Percentiles rank a stretch among this genome's conserved stretches.
phyloP scores from a whole-genome alignment of 306 rosid genomes.

The Malus asiatica region DNA sequence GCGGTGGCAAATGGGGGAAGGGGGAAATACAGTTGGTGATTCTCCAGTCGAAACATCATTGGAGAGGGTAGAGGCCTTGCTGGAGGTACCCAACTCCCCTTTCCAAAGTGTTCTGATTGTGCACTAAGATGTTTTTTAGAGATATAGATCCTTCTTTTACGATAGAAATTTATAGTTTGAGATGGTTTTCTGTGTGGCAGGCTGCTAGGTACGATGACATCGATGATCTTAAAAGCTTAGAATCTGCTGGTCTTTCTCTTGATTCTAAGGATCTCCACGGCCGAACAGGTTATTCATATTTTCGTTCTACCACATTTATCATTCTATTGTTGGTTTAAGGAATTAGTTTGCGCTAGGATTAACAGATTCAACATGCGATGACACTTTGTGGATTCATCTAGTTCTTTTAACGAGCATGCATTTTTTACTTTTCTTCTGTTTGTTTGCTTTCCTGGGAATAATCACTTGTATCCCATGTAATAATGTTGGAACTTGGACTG shows the following conservation, averaged over 20 bases:
- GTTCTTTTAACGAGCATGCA: not conserved
- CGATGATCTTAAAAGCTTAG: conserved; percentile 50
- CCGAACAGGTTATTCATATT: too few species aligned
- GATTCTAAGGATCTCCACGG: not conserved
- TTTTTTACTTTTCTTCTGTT: too few species aligned
- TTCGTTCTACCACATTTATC: too few species aligned
- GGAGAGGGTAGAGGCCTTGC: conserved; percentile 48
- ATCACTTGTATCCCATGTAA: not conserved
- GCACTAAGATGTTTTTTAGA: not conserved
- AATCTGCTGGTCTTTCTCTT: conserved; percentile 49
- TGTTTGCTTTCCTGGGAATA: not conserved
- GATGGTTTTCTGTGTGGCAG: conserved; percentile 16
- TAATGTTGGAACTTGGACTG: not conserved
- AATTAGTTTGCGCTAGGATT: too few species aligned
- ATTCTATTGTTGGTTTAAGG: not conserved
- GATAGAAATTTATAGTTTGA: not conserved
- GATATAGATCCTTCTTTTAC: not conserved
- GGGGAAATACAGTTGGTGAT: conserved; percentile 15
- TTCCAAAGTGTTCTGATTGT: not conserved
- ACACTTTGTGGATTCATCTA: not conserved
- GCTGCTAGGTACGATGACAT: conserved; percentile 75
- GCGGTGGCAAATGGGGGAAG: conserved; percentile 32
- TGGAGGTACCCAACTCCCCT: conserved; percentile 30
- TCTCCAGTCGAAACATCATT: conserved; percentile 8
- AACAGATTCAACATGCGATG: not conserved